These are phyloP conservation scores for Trichoderma parareesei DNA, from an alignment of 495 filamentous ascomycete genomes.

Conservation along the genomic window DNA sequence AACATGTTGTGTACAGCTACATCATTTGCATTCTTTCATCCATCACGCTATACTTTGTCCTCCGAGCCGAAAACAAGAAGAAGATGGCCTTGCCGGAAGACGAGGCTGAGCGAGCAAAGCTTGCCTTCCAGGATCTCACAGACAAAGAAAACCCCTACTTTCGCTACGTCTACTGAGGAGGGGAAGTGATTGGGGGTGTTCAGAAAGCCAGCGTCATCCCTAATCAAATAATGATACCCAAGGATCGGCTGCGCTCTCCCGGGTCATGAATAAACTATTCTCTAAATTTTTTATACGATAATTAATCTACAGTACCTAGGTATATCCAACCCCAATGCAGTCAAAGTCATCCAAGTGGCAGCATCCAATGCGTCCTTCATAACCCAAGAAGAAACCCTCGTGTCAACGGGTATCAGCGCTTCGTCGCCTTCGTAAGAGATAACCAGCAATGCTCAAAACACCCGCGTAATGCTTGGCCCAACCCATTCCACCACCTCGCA, in stretches of 20 bases:
- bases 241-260: background rate
- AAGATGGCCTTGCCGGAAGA: conserved; percentile 43
- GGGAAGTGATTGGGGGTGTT: background rate
- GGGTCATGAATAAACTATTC: background rate
- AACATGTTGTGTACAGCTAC: conserved; percentile 39
- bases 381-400: no score
- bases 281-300: background rate
- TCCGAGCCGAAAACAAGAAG: conserved; percentile 48
- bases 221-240: background rate
- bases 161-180: conserved; percentile 44
- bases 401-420: background rate
- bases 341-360: background rate
- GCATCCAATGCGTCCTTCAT: background rate
- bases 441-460: background rate
- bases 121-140: conserved; percentile 66
- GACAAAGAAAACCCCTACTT: conserved; percentile 72
- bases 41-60: conserved; percentile 45
- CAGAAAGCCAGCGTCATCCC: background rate
- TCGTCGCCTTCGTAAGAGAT: background rate
- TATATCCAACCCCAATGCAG: background rate
- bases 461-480: background rate
- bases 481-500: conserved; percentile 2
- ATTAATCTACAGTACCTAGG: background rate
- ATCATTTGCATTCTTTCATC: conserved; percentile 56
- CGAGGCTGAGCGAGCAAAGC: conserved; percentile 52